Conservation (phyloP, 148 eudicot genomes). For the Rhododendron ovatum region DNA sequence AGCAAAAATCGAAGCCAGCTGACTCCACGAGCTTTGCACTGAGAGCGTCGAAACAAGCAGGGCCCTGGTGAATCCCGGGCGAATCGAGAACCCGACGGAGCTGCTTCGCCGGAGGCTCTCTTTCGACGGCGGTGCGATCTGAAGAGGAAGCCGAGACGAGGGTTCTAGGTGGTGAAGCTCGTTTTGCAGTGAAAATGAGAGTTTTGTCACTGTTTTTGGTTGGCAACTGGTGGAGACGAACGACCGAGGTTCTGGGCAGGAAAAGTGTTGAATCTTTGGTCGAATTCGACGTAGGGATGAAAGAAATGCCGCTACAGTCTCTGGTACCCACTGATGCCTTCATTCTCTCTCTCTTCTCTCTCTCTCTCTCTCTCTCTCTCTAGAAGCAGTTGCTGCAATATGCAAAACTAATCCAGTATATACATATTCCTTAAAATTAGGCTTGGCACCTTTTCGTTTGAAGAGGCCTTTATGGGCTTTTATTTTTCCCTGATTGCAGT, state of each 20-base stretch:
- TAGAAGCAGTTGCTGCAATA: neutral
- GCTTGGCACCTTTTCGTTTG: no score
- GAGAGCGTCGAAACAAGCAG: constrained; percentile 90
- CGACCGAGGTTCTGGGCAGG: neutral
- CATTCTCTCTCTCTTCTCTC: neutral
- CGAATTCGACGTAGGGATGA: neutral
- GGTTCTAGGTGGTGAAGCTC: neutral
- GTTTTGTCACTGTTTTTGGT: neutral
- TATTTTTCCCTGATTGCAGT: no score
- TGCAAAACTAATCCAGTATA: no score
- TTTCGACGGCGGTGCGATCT: neutral
- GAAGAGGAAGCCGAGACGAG: neutral
- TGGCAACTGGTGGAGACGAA: neutral
- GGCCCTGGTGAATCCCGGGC: constrained; percentile 79
- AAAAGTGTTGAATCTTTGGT: neutral
- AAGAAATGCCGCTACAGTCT: neutral
- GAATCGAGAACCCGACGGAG: constrained; percentile 57
- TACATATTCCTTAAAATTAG: no score
- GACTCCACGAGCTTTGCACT: constrained; percentile 79
- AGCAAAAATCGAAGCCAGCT: constrained; percentile 76
- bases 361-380: no score
- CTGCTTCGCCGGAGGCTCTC: constrained; percentile 34
- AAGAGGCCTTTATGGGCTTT: no score
- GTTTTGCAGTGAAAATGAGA: neutral
- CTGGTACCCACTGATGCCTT: neutral